Evolutionary conservation across 2,329 filamentous ascomycete genomes (phyloP).

Genomic region (Aspergillus pseudotamarii): DNA sequence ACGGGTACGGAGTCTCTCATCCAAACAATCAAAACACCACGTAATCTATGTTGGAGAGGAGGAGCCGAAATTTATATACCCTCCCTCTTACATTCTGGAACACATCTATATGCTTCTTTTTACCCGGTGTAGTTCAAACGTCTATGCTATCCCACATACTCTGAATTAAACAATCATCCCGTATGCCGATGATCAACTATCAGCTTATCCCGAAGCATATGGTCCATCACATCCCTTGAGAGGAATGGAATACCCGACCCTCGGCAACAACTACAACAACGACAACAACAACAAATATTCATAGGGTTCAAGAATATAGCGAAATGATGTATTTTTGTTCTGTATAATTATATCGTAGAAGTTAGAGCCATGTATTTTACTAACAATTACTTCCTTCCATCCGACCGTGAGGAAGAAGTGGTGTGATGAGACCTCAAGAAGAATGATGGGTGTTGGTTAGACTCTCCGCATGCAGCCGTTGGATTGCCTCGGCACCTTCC

Average conservation of each 20-base stretch:
- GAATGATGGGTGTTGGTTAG: neutral
- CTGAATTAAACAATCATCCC: neutral
- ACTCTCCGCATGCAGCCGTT: constrained; percentile 30
- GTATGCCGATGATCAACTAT: neutral
- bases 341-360: too few relatives aligned
- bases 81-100: too few relatives aligned
- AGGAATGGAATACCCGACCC: neutral
- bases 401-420: neutral
- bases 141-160: neutral
- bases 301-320: too few relatives aligned
- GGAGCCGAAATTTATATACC: too few relatives aligned
- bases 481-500: constrained; percentile 14
- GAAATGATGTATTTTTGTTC: too few relatives aligned
- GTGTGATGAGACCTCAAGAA: neutral
- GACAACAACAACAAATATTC: neutral
- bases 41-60: neutral
- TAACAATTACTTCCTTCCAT: neutral
- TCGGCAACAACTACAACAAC: neutral
- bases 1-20: neutral
- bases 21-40: neutral
- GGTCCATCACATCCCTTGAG: neutral
- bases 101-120: too few relatives aligned
- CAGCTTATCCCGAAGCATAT: neutral
- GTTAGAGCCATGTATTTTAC: too few relatives aligned
- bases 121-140: neutral